A percentile compares a stretch with the other conserved stretches of the same genome.
Evolutionary conservation across 1,139 yeast genomes (phyloP).

Genomic region (Kazachstania sp.): DNA sequence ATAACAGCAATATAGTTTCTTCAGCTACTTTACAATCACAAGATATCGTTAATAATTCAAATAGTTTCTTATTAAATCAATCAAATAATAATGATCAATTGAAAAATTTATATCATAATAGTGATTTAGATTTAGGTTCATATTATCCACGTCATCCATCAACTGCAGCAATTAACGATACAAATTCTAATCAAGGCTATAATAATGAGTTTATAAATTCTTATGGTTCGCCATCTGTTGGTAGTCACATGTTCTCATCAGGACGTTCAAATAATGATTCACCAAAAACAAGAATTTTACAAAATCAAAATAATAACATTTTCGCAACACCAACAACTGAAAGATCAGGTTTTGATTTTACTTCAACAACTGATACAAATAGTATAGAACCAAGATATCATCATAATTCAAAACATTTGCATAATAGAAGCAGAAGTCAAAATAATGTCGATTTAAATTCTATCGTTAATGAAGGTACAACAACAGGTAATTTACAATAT

Average conservation of each 20-base stretch:
- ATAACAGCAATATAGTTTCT: not conserved
- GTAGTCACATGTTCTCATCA: not conserved
- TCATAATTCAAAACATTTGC: not conserved
- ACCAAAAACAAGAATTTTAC: not conserved
- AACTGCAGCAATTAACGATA: not conserved
- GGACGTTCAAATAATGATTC: not conserved
- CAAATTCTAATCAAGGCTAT: not conserved
- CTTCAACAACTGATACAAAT: not conserved
- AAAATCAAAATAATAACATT: constrained; percentile 1
- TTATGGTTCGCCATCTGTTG: not conserved
- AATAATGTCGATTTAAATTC: not conserved
- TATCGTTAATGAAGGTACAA: not conserved
- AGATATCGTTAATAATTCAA: not conserved
- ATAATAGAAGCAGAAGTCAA: not conserved
- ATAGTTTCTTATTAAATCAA: constrained; percentile 5
- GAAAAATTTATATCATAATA: constrained; percentile 6
- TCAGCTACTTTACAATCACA: not conserved
- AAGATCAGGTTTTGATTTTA: constrained; percentile 2
- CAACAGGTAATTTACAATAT: not conserved
- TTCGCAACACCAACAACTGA: constrained; percentile 5
- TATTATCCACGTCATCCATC: constrained; percentile 27
- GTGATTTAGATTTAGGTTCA: constrained; percentile 28
- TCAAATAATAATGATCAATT: not conserved
- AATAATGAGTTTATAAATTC: not conserved
- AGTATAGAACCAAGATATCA: not conserved